Evolutionary conservation across 768 basidiomycete genomes (phyloP).

Genomic region (Dioszegia aurantiaca): DNA sequence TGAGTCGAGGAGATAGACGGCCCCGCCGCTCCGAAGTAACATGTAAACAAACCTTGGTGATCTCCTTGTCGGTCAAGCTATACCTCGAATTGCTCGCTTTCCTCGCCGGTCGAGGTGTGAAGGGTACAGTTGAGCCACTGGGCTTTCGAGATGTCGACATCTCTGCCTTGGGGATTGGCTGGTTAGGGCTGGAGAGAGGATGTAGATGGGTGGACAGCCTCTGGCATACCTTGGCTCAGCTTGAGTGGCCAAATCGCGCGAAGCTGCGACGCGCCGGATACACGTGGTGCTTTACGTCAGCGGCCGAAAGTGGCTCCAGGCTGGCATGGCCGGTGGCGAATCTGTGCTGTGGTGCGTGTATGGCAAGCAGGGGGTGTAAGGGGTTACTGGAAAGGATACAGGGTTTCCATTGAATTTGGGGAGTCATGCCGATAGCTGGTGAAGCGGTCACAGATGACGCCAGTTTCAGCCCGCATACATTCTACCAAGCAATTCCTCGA

Average conservation of each 20-base stretch:
- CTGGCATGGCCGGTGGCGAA: too few relatives aligned
- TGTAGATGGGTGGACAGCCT: too few relatives aligned
- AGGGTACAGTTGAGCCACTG: constrained; percentile 39
- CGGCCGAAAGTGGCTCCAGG: too few relatives aligned
- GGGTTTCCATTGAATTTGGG: background rate
- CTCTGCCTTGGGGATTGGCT: background rate
- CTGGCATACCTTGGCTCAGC: too few relatives aligned
- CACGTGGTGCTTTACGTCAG: background rate
- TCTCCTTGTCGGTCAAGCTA: constrained; percentile 31
- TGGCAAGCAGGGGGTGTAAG: background rate
- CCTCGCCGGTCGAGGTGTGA: constrained; percentile 38
- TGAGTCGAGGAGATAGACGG: too few relatives aligned
- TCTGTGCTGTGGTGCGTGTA: background rate
- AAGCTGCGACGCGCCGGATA: background rate
- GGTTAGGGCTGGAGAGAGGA: background rate
- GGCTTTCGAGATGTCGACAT: constrained; percentile 20
- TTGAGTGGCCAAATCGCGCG: too few relatives aligned
- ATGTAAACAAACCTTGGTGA: constrained; percentile 41
- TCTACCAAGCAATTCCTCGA: too few relatives aligned
- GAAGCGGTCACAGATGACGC: too few relatives aligned
- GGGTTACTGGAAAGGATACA: background rate
- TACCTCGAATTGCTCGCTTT: constrained; percentile 19
- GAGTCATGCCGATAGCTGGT: too few relatives aligned
- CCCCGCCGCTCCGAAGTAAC: background rate
- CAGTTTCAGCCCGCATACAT: too few relatives aligned